These are phyloP conservation scores for Pythium grandisporangium DNA, from an alignment of 352 stramenopile genomes.

Conservation along the genomic window DNA sequence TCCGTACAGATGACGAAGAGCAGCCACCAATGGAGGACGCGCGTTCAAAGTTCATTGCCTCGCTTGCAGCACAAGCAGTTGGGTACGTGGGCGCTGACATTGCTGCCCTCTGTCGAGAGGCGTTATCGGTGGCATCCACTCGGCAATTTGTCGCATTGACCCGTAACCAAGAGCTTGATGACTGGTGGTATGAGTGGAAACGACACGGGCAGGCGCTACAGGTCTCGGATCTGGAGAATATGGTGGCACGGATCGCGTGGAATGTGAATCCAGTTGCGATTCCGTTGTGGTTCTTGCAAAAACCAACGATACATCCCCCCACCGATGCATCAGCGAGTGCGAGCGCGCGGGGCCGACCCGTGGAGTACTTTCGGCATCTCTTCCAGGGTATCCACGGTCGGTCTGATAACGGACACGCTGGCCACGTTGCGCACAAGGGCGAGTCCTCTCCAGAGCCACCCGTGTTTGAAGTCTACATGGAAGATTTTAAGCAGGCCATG, in stretches of 20 bases:
- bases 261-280: slow-evolving; percentile 44
- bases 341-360: slow-evolving; percentile 2
- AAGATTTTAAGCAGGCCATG: slow-evolving; percentile 73
- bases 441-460: not conserved
- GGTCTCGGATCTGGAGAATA: slow-evolving; percentile 25
- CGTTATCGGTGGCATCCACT: slow-evolving; percentile 50
- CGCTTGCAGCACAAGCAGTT: slow-evolving; percentile 37
- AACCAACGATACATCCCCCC: slow-evolving; percentile 3
- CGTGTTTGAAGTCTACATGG: slow-evolving; percentile 47
- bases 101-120: slow-evolving; percentile 65
- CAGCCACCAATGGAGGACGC: too few species aligned
- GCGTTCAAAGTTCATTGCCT: slow-evolving; percentile 30
- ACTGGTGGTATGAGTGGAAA: slow-evolving; percentile 60
- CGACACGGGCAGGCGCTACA: slow-evolving; percentile 24
- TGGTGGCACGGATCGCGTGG: slow-evolving; percentile 48
- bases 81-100: slow-evolving; percentile 82
- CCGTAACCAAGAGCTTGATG: slow-evolving; percentile 29
- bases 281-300: slow-evolving; percentile 57
- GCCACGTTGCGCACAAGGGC: not conserved
- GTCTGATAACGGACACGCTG: not conserved
- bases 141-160: slow-evolving; percentile 50
- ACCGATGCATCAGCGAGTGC: not conserved
- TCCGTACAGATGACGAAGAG: slow-evolving; percentile 2
- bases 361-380: slow-evolving; percentile 40
- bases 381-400: slow-evolving; percentile 10